Base-by-base conservation (phyloP, 352 stramenopile species). In the Pythium coloratum region DNA sequence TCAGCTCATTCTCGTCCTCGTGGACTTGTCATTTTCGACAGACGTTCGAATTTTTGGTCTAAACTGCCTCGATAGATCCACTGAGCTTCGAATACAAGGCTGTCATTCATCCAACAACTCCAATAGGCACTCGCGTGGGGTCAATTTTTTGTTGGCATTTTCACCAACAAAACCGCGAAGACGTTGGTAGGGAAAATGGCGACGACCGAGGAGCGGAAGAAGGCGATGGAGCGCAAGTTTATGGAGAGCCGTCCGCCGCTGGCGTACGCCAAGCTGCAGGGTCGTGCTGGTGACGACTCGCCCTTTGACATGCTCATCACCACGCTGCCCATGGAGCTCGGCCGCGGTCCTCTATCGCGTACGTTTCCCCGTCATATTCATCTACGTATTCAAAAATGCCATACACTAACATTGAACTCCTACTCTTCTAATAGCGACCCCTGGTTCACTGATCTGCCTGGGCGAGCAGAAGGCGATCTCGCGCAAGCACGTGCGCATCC, bases 391-490 rank as follows among this genome's bases (percentile, higher is more conserved):
- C 36, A 24, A 44, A 44, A 44, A 44, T 44, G 36, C 36, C 10
- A 7, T 5, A 18, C 36, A 44, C 36, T 44, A 44, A 20, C 61
- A 56, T 18, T 44, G 0, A 38, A 20, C 30, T 12, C 16, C n/a
- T 38, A 42, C 30, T 69, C n/a, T 12, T 9, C 60, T 20, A 40
- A 54, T 61, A 80, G 75, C 67, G 28, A 56, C 70, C 30, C 72
- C 82, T 12, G 78, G 80, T 28, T 70, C 80, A 44, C 82, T 80
- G 53, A 76, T 95, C 36, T 61, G 75, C 14, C 65, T 95, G 24
- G 87, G 87, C n/a, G 87, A 95, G 55, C 84, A 92, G 47, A 95
- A 92, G 61, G 79, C 87, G 51, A 88, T 95, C 47, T 94, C 85
- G 13, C 61, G 87, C 5, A 70, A 86, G 51, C 87, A 95, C 59